A percentile compares a stretch with the other conserved stretches of the same genome.
Conservation (phyloP, 495 filamentous ascomycete species). For the Hyaloscypha variabilis region DNA sequence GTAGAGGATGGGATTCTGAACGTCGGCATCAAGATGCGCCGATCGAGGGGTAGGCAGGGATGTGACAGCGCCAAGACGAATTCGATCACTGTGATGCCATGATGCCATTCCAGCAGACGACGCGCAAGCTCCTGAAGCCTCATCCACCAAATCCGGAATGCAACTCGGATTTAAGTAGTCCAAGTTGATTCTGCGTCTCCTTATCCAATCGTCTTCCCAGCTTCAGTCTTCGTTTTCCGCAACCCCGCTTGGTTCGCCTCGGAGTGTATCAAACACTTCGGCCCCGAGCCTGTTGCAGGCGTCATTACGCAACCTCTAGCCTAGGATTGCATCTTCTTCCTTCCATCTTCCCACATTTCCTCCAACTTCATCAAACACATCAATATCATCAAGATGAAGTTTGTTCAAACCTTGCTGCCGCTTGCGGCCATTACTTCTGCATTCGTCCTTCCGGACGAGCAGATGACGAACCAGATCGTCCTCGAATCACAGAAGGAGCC, state of each 20-base stretch:
- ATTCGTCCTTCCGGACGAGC: constrained; percentile 61
- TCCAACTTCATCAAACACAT: constrained; percentile 15
- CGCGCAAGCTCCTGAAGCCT: constrained; percentile 22
- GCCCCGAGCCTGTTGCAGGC: not conserved
- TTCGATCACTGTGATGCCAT: no score
- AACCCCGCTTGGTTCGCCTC: not conserved
- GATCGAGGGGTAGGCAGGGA: constrained; percentile 23
- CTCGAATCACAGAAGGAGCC: constrained; percentile 39
- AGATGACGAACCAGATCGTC: constrained; percentile 44
- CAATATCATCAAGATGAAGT: constrained; percentile 31
- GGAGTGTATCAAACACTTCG: not conserved
- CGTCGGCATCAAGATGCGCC: constrained; percentile 10
- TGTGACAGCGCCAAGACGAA: not conserved
- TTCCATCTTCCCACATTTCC: not conserved
- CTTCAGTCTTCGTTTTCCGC: not conserved
- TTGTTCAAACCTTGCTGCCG: constrained; percentile 44
- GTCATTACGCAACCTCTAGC: not conserved
- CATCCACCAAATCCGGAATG: not conserved
- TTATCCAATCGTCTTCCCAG: not conserved
- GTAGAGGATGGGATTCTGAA: not conserved
- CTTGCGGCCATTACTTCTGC: constrained; percentile 55
- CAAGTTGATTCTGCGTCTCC: not conserved
- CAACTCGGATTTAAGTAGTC: constrained; percentile 1
- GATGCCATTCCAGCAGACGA: constrained; percentile 7
- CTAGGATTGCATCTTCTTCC: not conserved